Evolutionary conservation across 2,329 filamentous ascomycete species (phyloP), one percentile per base, ranked within the genome.

Genomic region (Fusarium verrucosum): DNA sequence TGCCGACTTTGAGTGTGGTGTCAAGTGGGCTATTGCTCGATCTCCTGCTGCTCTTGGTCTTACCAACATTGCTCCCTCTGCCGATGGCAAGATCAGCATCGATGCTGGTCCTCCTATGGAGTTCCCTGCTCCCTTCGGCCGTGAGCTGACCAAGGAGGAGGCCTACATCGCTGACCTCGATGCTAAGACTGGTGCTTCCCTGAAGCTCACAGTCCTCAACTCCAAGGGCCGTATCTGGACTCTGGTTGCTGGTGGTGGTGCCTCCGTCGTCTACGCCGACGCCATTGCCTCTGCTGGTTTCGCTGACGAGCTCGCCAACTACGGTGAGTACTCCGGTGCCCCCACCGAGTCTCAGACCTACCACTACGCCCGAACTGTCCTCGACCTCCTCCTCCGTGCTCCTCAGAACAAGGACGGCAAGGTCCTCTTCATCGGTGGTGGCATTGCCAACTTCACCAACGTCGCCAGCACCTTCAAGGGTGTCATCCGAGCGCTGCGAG

Each of bases 401-500:
- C 94, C 95, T 58, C 80, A 88, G 77, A 85, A 87, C 80, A 87
- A 92, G 62, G 90, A 97, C 76, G 95, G 95, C 85, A 99, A 98
- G 88, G 92, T 99, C 50, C 90, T 99, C 69, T 99, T 99, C 87
- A 98, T 99, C 71, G 95, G 95, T 80, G 95, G 95, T 84, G 95
- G 95, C 87, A 99, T 99, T 87, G 95, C 95, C 86, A 99, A 99
- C 90, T 99, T 99, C 85, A 99, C 95, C 86, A 99, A 98, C 83
- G 95, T 99, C 52, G 95, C 95, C 62, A 95, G 91, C 73, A 99
- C 95, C 68, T 99, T 99, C 91, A 99, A 99, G 88, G 95, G 95
- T 84, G 94, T 99, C 80, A 99, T 99, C 79, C 91, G 92, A 72
- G 95, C 95, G 60, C 87, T 99, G 69, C 89, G 94, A 70, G 95